A percentile compares a stretch with the other conserved stretches of the same genome.
These are phyloP conservation scores for Asterophora parasitica DNA, from an alignment of 768 basidiomycete genomes.

Conservation along the genomic window DNA sequence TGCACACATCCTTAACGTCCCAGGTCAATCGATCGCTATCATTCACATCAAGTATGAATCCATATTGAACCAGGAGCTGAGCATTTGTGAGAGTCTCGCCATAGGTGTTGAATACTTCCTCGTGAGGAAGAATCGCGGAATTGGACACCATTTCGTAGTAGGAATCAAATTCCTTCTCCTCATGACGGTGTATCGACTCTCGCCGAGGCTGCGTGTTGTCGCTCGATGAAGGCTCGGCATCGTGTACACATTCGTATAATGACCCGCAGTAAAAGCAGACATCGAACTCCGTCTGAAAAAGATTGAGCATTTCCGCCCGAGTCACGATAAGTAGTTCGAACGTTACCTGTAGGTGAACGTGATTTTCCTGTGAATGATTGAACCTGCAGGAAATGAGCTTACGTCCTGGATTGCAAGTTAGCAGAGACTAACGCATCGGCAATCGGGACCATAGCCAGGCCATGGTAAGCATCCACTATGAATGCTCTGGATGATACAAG, in stretches of 20 bases:
- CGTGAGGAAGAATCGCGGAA: conserved; percentile 38
- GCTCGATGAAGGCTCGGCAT: conserved; percentile 20
- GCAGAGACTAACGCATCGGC: conserved; percentile 64
- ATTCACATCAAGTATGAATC: conserved; percentile 71
- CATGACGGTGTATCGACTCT: not conserved
- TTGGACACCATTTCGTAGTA: conserved; percentile 69
- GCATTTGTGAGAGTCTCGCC: conserved; percentile 63
- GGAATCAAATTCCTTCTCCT: conserved; percentile 24
- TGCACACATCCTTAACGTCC: conserved; percentile 28
- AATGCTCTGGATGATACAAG: conserved; percentile 83
- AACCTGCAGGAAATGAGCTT: conserved; percentile 42
- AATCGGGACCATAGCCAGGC: conserved; percentile 78
- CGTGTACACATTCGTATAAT: conserved; percentile 64
- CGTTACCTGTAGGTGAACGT: conserved; percentile 67
- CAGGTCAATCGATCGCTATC: conserved; percentile 56
- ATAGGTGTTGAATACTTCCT: conserved; percentile 77
- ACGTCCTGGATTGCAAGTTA: conserved; percentile 7
- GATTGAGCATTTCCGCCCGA: not conserved
- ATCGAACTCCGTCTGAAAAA: conserved; percentile 57
- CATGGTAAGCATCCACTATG: conserved; percentile 76
- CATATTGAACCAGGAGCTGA: conserved; percentile 62
- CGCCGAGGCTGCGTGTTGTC: not conserved
- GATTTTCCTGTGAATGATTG: conserved; percentile 66
- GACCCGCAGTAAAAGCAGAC: conserved; percentile 75
- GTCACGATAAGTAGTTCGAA: not conserved